These are phyloP conservation scores for Acer saccharum DNA, from an alignment of 345 rosid genomes.

Conservation along the genomic window DNA sequence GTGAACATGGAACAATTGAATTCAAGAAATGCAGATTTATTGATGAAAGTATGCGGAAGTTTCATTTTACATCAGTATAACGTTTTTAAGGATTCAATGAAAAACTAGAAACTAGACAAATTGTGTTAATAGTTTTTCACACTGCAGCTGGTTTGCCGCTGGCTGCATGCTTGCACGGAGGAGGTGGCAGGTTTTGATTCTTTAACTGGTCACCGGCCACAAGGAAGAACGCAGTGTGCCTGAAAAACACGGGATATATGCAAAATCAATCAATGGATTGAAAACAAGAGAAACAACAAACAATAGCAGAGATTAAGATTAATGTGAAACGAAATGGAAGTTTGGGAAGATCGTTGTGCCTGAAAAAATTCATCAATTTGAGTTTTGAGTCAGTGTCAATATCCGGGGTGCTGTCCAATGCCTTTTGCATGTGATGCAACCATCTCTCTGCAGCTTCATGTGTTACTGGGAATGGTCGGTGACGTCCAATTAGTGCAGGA, in stretches of 20 bases:
- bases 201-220: constrained; percentile 92
- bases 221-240: constrained; percentile 93
- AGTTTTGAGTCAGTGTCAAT: constrained; percentile 71
- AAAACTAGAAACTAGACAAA: constrained; percentile 2
- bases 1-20: background rate
- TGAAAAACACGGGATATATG: constrained; percentile 24
- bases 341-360: constrained; percentile 34
- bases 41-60: background rate
- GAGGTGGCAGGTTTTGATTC: constrained; percentile 46
- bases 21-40: background rate
- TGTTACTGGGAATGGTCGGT: constrained; percentile 83
- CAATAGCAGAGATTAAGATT: background rate
- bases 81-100: background rate
- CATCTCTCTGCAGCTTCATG: constrained; percentile 88
- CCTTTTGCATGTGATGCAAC: constrained; percentile 83
- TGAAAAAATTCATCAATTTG: constrained; percentile 85
- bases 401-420: constrained; percentile 58
- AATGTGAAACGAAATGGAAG: background rate
- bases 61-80: background rate
- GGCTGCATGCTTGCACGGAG: constrained; percentile 52
- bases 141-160: constrained; percentile 35
- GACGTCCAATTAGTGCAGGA: constrained; percentile 88
- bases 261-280: background rate
- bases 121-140: constrained; percentile 16
- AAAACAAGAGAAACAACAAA: constrained; percentile 9